A percentile compares a stretch with the other conserved stretches of the same genome.
Evolutionary conservation across 345 rosid species (phyloP).

Genomic region (Capsella bursapastoris): DNA sequence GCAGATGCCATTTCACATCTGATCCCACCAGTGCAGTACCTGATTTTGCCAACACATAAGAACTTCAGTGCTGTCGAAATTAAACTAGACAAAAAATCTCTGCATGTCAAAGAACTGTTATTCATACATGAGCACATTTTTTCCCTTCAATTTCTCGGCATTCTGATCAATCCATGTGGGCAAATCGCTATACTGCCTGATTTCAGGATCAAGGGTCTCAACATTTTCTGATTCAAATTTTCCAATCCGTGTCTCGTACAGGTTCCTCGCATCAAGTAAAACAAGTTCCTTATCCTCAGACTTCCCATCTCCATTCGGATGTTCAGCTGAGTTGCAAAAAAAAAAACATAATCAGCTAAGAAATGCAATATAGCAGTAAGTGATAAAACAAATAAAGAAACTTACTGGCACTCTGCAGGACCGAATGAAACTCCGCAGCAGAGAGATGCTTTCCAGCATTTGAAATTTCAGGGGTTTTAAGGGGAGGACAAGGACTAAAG

Average conservation of each 20-base stretch:
- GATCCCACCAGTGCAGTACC: conserved; percentile 99
- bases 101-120: conserved; percentile 27
- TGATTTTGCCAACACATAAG: conserved; percentile 38
- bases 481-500: conserved; percentile 66
- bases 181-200: conserved; percentile 94
- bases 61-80: conserved; percentile 13
- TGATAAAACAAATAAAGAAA: background rate
- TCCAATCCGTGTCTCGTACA: conserved; percentile 92
- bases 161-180: conserved; percentile 84
- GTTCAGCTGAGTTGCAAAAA: conserved; percentile 44
- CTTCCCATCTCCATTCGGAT: conserved; percentile 40
- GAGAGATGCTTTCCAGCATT: conserved; percentile 90
- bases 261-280: conserved; percentile 88
- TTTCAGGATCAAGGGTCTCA: conserved; percentile 82
- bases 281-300: conserved; percentile 54
- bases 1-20: conserved; percentile 99
- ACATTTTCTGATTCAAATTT: conserved; percentile 67
- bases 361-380: background rate
- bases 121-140: conserved; percentile 77
- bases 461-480: conserved; percentile 69
- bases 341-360: conserved; percentile 32
- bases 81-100: background rate
- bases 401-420: conserved; percentile 69
- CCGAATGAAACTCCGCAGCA: conserved; percentile 81
- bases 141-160: conserved; percentile 68